Conservation (phyloP, 2,329 filamentous ascomycete species). For the Exophiala mesophila region DNA sequence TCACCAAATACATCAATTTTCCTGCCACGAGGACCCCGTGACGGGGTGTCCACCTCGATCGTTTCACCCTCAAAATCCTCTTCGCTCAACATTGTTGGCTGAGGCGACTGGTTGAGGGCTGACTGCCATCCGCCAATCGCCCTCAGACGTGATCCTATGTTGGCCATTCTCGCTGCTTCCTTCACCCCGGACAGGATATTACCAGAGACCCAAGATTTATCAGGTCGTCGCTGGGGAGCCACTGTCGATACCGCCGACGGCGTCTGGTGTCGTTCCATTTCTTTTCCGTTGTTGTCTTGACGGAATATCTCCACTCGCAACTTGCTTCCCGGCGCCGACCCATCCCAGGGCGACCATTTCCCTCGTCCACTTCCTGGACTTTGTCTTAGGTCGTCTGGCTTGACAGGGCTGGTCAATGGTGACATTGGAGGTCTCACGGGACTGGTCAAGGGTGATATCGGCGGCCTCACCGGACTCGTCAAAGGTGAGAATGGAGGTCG, state of each 20-base stretch:
- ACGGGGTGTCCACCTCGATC: constrained; percentile 17
- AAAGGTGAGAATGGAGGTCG: constrained; percentile 19
- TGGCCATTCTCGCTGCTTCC: not conserved
- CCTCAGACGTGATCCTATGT: not conserved
- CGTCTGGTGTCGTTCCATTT: not conserved
- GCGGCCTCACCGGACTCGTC: constrained; percentile 12
- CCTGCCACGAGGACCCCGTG: constrained; percentile 14
- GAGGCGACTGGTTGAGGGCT: not conserved
- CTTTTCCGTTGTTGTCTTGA: not conserved
- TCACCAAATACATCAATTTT: constrained; percentile 15
- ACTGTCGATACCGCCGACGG: not conserved
- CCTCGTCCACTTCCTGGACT: constrained; percentile 10
- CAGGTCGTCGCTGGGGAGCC: not conserved
- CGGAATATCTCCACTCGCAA: constrained; percentile 9
- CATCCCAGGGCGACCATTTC: too few relatives aligned
- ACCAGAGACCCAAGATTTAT: not conserved
- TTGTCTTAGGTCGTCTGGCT: not conserved
- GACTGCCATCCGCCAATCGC: not conserved
- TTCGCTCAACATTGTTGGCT: not conserved
- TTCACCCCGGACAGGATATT: not conserved
- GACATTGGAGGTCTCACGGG: constrained; percentile 5
- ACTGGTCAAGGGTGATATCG: not conserved
- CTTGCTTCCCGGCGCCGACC: constrained; percentile 8
- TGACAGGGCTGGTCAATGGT: not conserved
- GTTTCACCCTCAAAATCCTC: constrained; percentile 6